Evolutionary conservation across 805 yeast species (phyloP).

Genomic region (Debaryomyces tyrocola): DNA sequence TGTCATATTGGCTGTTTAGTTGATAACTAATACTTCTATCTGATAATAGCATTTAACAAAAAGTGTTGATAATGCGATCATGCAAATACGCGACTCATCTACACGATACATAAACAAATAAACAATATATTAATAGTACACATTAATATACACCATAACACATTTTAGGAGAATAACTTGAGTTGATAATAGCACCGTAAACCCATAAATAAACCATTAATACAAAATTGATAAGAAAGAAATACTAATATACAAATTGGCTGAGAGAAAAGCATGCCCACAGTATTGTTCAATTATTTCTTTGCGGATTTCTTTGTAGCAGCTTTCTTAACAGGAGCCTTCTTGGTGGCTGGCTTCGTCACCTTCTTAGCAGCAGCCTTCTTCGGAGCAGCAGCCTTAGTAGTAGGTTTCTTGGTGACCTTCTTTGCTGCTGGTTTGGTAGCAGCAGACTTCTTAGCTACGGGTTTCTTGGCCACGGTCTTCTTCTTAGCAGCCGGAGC

Average conservation of each 20-base stretch:
- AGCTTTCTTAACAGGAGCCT: constrained; percentile 16
- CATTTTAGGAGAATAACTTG: neutral
- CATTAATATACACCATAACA: constrained; percentile 3
- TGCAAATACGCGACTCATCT: neutral
- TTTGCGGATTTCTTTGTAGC: constrained; percentile 12
- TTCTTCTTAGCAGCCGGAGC: constrained; percentile 11
- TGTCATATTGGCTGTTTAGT: neutral
- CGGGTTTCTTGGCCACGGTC: constrained; percentile 15
- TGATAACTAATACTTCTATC: neutral
- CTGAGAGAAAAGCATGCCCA: neutral
- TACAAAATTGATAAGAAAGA: neutral
- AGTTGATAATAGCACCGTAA: neutral
- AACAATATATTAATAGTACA: constrained; percentile 2
- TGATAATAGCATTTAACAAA: neutral
- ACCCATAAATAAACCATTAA: neutral
- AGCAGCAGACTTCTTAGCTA: constrained; percentile 22
- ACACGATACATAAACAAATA: neutral
- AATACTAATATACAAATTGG: neutral
- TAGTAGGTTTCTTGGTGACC: constrained; percentile 8
- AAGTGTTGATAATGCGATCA: too few relatives aligned
- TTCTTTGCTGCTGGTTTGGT: constrained; percentile 19
- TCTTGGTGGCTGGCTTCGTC: constrained; percentile 23
- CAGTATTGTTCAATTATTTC: too few relatives aligned
- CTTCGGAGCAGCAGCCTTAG: constrained; percentile 19
- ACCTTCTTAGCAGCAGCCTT: constrained; percentile 22